A percentile compares a stretch with the other conserved stretches of the same genome.
Conservation (phyloP, 768 basidiomycete species). For the Boletus coccyginus region DNA sequence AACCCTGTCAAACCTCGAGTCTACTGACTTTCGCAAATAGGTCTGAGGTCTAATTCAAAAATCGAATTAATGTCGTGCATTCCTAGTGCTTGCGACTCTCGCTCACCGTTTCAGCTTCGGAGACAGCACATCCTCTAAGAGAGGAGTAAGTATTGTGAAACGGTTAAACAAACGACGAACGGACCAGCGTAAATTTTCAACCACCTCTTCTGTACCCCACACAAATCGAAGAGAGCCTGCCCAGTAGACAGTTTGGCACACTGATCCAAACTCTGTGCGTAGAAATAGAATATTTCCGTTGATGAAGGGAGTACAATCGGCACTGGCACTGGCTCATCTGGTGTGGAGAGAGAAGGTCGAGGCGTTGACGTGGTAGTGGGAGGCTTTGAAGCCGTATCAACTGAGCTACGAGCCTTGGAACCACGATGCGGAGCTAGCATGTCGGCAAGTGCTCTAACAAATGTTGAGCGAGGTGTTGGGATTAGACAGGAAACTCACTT, state of each 20-base stretch:
- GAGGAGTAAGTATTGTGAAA: neutral
- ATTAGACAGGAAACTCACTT: conserved; percentile 53
- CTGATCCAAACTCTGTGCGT: conserved; percentile 91
- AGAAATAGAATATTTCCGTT: conserved; percentile 96
- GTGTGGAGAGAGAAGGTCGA: conserved; percentile 37
- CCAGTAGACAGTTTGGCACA: conserved; percentile 89
- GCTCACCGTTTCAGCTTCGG: conserved; percentile 69
- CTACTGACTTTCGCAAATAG: conserved; percentile 64
- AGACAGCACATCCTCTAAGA: conserved; percentile 80
- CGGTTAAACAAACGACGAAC: conserved; percentile 15
- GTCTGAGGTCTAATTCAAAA: conserved; percentile 36
- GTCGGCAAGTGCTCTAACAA: conserved; percentile 73
- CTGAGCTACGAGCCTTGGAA: conserved; percentile 59
- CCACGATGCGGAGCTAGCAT: conserved; percentile 84
- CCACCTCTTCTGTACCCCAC: conserved; percentile 89
- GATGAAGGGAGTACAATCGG: conserved; percentile 86
- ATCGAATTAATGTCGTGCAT: neutral
- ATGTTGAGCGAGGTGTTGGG: neutral
- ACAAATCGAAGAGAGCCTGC: conserved; percentile 78
- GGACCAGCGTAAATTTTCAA: conserved; percentile 86
- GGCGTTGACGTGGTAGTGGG: conserved; percentile 29
- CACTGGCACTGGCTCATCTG: conserved; percentile 45
- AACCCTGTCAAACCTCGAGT: conserved; percentile 71
- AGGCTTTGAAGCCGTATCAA: conserved; percentile 49
- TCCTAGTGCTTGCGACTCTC: neutral